phyloP scores from a whole-genome alignment of 768 basidiomycete genomes.

The Russula compacta region DNA sequence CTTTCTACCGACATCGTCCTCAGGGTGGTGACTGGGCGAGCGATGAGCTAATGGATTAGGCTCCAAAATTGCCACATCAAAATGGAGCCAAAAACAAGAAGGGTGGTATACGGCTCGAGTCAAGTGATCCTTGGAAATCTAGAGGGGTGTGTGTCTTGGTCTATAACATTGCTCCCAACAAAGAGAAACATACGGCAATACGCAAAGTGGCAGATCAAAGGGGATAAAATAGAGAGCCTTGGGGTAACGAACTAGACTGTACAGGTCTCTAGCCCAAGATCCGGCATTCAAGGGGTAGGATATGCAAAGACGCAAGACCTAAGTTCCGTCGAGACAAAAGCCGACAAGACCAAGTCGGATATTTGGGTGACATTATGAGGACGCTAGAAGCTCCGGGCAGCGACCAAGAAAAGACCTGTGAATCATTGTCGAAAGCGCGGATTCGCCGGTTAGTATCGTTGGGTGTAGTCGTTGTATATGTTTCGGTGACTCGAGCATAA shows the following conservation, averaged over 20 bases:
- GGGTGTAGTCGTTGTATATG: constrained; percentile 16
- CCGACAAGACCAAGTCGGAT: constrained; percentile 12
- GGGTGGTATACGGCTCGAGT: constrained; percentile 15
- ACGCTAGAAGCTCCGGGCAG: constrained; percentile 10
- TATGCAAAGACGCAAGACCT: constrained; percentile 4
- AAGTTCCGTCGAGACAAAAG: constrained; percentile 9
- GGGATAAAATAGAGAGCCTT: neutral
- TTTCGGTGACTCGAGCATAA: constrained; percentile 15
- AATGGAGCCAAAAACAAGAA: constrained; percentile 8
- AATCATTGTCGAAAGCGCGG: constrained; percentile 9
- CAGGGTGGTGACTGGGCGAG: neutral
- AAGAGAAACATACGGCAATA: constrained; percentile 4
- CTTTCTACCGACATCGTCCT: neutral
- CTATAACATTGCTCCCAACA: neutral
- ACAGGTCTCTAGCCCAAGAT: constrained; percentile 5
- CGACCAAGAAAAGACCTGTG: constrained; percentile 4
- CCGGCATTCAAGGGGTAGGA: constrained; percentile 6
- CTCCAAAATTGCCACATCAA: neutral
- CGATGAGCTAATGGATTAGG: neutral
- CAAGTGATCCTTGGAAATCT: constrained; percentile 12
- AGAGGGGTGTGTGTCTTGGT: neutral
- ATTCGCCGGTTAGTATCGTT: neutral
- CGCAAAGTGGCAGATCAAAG: constrained; percentile 15
- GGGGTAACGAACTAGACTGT: neutral
- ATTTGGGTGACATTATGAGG: constrained; percentile 10